Conservation (phyloP, 2,329 filamentous ascomycete species). For the Cladosporium sp. region DNA sequence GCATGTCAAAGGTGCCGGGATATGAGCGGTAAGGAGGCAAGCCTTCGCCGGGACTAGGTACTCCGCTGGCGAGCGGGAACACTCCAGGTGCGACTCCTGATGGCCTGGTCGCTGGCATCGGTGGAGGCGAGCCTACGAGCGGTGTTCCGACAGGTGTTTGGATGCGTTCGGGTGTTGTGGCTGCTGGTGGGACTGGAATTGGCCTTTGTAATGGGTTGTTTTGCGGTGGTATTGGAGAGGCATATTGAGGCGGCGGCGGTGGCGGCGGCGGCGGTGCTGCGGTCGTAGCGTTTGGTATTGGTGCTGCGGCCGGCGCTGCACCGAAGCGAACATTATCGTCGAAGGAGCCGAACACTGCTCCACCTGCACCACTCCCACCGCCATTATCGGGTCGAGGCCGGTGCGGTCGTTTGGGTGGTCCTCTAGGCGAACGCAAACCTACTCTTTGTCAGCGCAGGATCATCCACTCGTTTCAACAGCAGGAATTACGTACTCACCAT, state of each 20-base stretch:
- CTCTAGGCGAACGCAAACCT: constrained; percentile 13
- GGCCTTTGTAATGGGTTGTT: constrained; percentile 69
- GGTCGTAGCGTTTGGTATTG: constrained; percentile 55
- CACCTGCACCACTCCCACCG: neutral
- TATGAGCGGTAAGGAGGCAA: neutral
- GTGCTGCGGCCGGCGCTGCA: neutral
- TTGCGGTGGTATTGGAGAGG: constrained; percentile 48
- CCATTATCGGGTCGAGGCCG: constrained; percentile 4
- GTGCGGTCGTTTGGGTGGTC: constrained; percentile 5
- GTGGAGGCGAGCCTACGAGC: neutral
- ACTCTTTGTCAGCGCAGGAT: neutral
- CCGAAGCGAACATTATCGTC: constrained; percentile 2
- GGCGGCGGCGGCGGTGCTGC: neutral
- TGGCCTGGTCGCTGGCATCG: neutral
- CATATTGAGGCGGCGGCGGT: constrained; percentile 63
- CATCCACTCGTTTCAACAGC: neutral
- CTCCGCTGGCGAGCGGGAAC: neutral
- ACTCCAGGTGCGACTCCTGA: neutral
- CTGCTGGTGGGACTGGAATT: neutral
- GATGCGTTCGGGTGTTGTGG: neutral
- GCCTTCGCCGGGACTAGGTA: neutral
- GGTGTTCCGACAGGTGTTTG: constrained; percentile 1
- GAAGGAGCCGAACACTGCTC: constrained; percentile 1
- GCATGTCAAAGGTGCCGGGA: neutral
- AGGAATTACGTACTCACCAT: constrained; percentile 17